Conservation (phyloP, 176 grass and related monocot genomes). For the Alopecurus myosuroides region DNA sequence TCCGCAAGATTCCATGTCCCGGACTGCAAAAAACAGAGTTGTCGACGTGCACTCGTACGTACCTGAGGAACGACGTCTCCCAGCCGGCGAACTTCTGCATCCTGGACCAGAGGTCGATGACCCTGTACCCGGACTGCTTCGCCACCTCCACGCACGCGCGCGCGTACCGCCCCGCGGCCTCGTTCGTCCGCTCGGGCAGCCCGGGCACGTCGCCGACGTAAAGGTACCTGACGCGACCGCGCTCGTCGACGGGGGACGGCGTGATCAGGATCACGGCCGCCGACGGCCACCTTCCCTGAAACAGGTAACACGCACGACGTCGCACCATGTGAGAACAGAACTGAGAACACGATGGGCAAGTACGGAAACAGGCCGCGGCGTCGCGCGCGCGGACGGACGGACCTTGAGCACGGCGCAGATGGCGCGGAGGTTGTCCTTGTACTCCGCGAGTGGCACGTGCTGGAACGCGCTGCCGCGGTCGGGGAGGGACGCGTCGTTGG, state of each 20-base stretch:
- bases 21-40: background rate
- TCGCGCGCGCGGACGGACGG: no score
- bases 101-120: conserved; percentile 65
- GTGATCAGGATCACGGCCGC: conserved; percentile 56
- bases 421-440: conserved; percentile 50
- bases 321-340: no score
- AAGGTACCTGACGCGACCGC: conserved; percentile 32
- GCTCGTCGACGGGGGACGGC: conserved; percentile 64
- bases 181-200: conserved; percentile 70
- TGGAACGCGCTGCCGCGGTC: conserved; percentile 38
- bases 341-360: no score
- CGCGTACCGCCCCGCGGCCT: conserved; percentile 43
- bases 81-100: conserved; percentile 54
- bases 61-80: conserved; percentile 62
- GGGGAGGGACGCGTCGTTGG: conserved; percentile 58
- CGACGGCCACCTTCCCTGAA: conserved; percentile 37
- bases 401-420: conserved; percentile 36
- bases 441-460: conserved; percentile 56
- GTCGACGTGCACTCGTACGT: background rate
- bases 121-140: conserved; percentile 6
- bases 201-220: conserved; percentile 16
- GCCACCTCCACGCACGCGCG: conserved; percentile 49
- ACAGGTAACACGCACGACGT: no score
- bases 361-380: no score
- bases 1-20: no score